Conservation (phyloP, 768 basidiomycete genomes). For the Kockovaella imperatae region DNA sequence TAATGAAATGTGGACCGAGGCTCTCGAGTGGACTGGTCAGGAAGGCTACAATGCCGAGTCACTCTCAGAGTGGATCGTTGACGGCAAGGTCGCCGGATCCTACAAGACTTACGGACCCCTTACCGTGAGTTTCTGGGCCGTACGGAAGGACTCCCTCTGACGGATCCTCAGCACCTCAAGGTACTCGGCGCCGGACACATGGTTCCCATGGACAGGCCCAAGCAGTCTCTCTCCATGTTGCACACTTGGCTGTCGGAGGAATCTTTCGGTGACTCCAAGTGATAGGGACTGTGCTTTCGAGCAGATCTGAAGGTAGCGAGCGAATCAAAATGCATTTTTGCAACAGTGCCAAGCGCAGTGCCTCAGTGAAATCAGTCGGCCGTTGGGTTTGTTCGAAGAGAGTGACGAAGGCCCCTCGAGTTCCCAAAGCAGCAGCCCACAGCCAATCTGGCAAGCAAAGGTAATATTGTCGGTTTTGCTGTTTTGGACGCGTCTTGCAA, state of each 20-base stretch:
- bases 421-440: too few relatives aligned
- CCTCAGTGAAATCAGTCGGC: too few relatives aligned
- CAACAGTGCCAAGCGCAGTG: too few relatives aligned
- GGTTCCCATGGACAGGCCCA: slow-evolving; percentile 65
- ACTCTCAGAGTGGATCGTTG: slow-evolving; percentile 55
- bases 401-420: too few relatives aligned
- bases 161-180: slow-evolving; percentile 26
- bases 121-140: slow-evolving; percentile 49
- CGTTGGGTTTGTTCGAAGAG: too few relatives aligned
- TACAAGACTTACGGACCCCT: slow-evolving; percentile 55
- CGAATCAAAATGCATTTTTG: too few relatives aligned
- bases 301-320: too few relatives aligned
- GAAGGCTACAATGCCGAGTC: slow-evolving; percentile 50
- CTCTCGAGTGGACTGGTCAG: slow-evolving; percentile 63
- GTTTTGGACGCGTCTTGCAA: too few relatives aligned
- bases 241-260: slow-evolving; percentile 56
- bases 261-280: slow-evolving; percentile 1
- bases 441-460: too few relatives aligned
- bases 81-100: slow-evolving; percentile 53
- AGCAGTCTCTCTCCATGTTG: slow-evolving; percentile 58
- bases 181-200: slow-evolving; percentile 64
- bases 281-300: too few relatives aligned
- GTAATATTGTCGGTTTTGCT: too few relatives aligned
- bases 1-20: slow-evolving; percentile 67
- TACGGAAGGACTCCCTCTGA: background rate